Evolutionary conservation across 371 early-diverging fungal genomes (phyloP), one percentile per base, ranked within the genome.

Genomic region (Rhizopus sp.): DNA sequence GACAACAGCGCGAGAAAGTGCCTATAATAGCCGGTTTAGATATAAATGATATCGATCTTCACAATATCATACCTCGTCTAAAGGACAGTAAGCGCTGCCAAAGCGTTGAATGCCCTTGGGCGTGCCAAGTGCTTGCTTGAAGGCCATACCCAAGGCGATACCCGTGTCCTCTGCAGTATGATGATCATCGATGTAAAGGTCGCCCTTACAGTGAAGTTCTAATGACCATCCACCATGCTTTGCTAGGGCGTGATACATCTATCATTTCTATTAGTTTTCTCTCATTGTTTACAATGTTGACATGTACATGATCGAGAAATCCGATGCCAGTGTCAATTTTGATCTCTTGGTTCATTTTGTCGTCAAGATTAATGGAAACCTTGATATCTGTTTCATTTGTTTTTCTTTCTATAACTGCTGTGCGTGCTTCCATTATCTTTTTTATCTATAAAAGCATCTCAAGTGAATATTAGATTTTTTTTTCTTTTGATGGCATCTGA

Each of bases 131-230:
- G 98, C 97, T 54, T 92, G 66, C 70, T 93, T 93, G 68, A 96
- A 96, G 1, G 94, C 95, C 78, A 82, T 81, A 30, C 98, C 97
- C 13, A 98, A 84, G 0, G 95, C 93, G 53, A 98, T 90, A 15
- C 92, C 97, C 5, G 91, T 89, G 68, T 98, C 98, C 70, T 98
- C 97, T 30, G 94, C 94, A 13, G 97, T 93, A 78, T 98, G 98
- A 65, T 98, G 97, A 73, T 98, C 97, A 73, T 97, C 96, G 57
- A 98, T 93, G 62, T 97, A 88, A 53, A 96, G 77, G 68, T 97
- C 97, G 39, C 97, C 98, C 44, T 78, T 80, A 79, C 97, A 96
- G 30, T 64, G 68, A 31, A 97, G 60, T 4, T 72, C 71, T 51
- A 97, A 79, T 7, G 93, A 89, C 96, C 94, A 95, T 15, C 89